Base-by-base conservation (phyloP, 345 rosid genomes). In the Salix udensis region DNA sequence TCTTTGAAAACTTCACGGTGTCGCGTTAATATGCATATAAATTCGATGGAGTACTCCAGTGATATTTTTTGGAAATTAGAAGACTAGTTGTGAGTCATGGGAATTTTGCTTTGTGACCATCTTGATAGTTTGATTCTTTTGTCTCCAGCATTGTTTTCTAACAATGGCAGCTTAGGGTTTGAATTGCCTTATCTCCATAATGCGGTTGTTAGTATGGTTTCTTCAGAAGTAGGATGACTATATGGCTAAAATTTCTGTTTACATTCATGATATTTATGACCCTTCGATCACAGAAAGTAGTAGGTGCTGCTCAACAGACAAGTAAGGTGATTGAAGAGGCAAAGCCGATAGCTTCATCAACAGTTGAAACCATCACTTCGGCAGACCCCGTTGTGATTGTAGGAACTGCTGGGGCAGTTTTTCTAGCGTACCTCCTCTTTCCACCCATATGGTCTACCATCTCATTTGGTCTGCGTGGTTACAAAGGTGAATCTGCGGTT, bases 371-470 rank as follows among this genome's bases (percentile, higher is more conserved):
- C 52, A 85, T 95, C 70, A 85, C 92, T 65, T 79, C 98, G 24
- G 75, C 94, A 62, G 97, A 91, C 50, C 98, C 98, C 26, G 81
- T 74, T 67, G 89, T 89, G 75, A 80, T 95, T 68, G 85, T 82
- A n/a, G 97, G 84, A 87, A 78, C 91, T 73, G 92, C 87, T 64
- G 97, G 97, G 69, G 93, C 87, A 12, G 78, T 86, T n/a, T 87
- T 88, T 73, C 69, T 90, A 64, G 80, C 89, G 16, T 95, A 89
- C 86, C 90, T 95, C 65, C 84, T 92, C 40, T 24, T 90, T 28
- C 98, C 98, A 80, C 88, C 97, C 50, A 84, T 95, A 70, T 95
- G 90, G 88, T 92, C 98, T 61, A 80, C 72, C 65, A 60, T 95
- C 67, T 84, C 98, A 74, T 92, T 82, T 55, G 80, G 71, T 80